Conservation (phyloP, 176 grass and related monocot species). For the Lolium rigidum region DNA sequence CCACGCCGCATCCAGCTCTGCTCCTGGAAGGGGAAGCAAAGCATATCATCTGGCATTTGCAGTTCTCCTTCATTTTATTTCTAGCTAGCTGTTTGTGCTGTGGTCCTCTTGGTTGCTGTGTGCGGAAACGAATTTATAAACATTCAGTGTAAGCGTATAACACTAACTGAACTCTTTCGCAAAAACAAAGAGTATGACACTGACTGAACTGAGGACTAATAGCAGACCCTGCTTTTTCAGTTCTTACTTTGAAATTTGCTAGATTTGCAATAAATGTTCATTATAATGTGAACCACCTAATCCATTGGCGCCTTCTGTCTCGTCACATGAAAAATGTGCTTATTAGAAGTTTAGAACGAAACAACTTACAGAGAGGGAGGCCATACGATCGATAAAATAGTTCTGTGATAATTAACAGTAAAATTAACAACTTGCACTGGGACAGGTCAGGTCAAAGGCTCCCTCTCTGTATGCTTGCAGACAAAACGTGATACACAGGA, state of each 20-base stretch:
- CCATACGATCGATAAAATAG: background rate
- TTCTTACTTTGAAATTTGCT: background rate
- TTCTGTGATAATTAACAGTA: no score
- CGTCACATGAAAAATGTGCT: background rate
- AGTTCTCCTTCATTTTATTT: background rate
- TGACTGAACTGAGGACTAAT: background rate
- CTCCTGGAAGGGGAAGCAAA: background rate
- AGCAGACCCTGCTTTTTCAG: background rate
- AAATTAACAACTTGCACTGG: background rate
- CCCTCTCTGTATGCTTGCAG: background rate
- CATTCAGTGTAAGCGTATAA: no score
- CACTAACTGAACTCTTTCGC: no score
- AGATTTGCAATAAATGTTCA: background rate
- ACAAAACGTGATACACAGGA: background rate
- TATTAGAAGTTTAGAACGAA: background rate
- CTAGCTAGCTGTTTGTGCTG: background rate
- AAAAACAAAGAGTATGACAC: background rate
- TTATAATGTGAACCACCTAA: background rate
- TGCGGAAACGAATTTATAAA: no score
- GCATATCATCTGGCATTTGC: background rate
- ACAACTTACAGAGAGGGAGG: background rate
- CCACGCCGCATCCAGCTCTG: background rate
- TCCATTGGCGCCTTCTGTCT: background rate
- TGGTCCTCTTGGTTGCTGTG: no score
- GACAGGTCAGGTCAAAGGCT: background rate